These are phyloP conservation scores for Pseudogymnoascus sp. DNA, from an alignment of 2,329 filamentous ascomycete species.

Conservation along the genomic window DNA sequence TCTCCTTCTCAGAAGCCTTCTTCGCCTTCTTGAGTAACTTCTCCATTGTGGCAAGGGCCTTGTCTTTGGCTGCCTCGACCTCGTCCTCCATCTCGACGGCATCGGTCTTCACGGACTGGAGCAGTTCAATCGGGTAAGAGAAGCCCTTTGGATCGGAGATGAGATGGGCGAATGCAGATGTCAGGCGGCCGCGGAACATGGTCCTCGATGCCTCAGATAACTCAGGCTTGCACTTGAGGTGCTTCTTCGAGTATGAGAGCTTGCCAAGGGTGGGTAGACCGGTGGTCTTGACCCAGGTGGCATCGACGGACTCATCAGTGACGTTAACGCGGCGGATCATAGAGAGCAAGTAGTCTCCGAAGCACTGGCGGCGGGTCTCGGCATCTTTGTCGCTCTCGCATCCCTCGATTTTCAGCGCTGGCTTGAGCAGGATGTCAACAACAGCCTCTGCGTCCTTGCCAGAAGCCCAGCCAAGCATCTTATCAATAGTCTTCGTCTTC, in stretches of 20 bases:
- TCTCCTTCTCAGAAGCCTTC: slow-evolving; percentile 25
- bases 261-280: slow-evolving; percentile 34
- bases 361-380: slow-evolving; percentile 24
- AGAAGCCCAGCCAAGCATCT: slow-evolving; percentile 26
- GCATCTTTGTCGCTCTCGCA: slow-evolving; percentile 24
- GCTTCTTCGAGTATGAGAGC: slow-evolving; percentile 45
- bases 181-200: slow-evolving; percentile 47
- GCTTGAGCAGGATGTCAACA: slow-evolving; percentile 40
- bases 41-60: slow-evolving; percentile 43
- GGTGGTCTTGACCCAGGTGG: slow-evolving; percentile 19
- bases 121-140: slow-evolving; percentile 29
- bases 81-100: slow-evolving; percentile 47
- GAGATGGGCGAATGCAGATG: slow-evolving; percentile 49
- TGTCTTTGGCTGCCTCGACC: slow-evolving; percentile 42
- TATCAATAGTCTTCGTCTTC: slow-evolving; percentile 76
- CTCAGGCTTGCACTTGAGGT: slow-evolving; percentile 33
- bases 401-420: slow-evolving; percentile 31
- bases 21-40: slow-evolving; percentile 40
- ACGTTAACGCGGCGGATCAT: slow-evolving; percentile 24
- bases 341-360: slow-evolving; percentile 26
- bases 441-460: slow-evolving; percentile 29
- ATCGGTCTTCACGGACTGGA: slow-evolving; percentile 20
- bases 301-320: slow-evolving; percentile 15
- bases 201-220: slow-evolving; percentile 46
- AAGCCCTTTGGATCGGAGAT: slow-evolving; percentile 46